Evolutionary conservation across 257 asterid species (phyloP).

Genomic region (Apocynum venetum): DNA sequence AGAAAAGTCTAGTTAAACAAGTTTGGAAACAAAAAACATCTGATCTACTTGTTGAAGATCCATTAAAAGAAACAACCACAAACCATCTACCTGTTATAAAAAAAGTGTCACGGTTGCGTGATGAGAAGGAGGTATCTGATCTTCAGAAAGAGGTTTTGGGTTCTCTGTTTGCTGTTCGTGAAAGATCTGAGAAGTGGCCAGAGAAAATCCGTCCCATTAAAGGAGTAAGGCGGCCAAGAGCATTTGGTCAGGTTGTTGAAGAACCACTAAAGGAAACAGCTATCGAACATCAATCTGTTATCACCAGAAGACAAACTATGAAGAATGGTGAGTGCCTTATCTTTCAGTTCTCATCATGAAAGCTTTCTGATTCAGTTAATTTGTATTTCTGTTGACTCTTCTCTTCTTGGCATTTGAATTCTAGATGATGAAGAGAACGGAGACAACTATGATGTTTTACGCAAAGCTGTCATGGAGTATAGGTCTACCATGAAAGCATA

Average conservation of each 20-base stretch:
- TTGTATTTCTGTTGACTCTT: not conserved
- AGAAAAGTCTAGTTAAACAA: too few species aligned
- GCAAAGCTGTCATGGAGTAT: slow-evolving; percentile 53
- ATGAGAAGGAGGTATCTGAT: slow-evolving; percentile 4
- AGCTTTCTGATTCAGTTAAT: not conserved
- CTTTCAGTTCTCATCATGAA: slow-evolving; percentile 7
- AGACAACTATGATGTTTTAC: slow-evolving; percentile 49
- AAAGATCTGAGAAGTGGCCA: slow-evolving; percentile 32
- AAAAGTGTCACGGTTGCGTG: too few species aligned
- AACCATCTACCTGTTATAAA: too few species aligned
- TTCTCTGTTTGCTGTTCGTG: slow-evolving; percentile 43
- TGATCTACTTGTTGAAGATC: too few species aligned
- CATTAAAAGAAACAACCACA: too few species aligned
- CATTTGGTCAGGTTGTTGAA: slow-evolving; percentile 36
- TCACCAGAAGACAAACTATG: slow-evolving; percentile 36
- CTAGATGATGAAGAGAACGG: slow-evolving; percentile 45
- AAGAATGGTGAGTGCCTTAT: slow-evolving; percentile 37
- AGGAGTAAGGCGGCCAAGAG: slow-evolving; percentile 21
- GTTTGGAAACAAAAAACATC: too few species aligned
- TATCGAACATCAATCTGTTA: slow-evolving; percentile 45
- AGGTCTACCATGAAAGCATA: slow-evolving; percentile 65
- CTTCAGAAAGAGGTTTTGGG: slow-evolving; percentile 47
- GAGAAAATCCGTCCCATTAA: slow-evolving; percentile 16
- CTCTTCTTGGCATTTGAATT: not conserved
- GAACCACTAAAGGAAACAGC: slow-evolving; percentile 43